Conservation (phyloP, 148 eudicot genomes). For the Pharnaceum exiguum region DNA sequence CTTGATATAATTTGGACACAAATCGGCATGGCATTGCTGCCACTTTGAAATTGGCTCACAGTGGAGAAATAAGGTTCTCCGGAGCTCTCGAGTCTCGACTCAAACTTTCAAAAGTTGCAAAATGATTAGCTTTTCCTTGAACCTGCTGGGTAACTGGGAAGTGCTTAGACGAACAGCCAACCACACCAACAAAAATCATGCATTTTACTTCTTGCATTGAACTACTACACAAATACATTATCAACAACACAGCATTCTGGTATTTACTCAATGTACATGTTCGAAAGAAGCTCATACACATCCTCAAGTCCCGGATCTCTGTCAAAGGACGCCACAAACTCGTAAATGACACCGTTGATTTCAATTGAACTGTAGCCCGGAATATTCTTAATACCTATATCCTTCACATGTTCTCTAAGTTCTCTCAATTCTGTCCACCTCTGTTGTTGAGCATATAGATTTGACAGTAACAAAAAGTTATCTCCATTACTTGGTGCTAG, state of each 20-base stretch:
- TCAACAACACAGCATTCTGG: conserved; percentile 5
- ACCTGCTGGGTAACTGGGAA: neutral
- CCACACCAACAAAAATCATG: neutral
- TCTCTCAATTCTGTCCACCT: conserved; percentile 30
- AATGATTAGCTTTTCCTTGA: neutral
- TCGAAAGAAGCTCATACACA: conserved; percentile 16
- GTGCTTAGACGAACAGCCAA: neutral
- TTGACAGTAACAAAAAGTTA: conserved; percentile 26
- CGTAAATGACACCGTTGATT: conserved; percentile 17
- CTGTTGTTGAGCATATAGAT: conserved; percentile 21
- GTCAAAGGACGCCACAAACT: conserved; percentile 28
- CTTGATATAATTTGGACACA: no score
- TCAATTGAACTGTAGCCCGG: conserved; percentile 36
- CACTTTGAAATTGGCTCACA: no score
- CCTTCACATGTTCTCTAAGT: conserved; percentile 22
- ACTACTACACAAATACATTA: conserved; percentile 9
- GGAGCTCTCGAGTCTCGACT: no score
- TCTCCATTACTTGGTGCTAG: conserved; percentile 34
- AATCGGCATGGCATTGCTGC: no score
- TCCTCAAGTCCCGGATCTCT: conserved; percentile 19
- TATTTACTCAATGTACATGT: conserved; percentile 14
- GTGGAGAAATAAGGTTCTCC: no score
- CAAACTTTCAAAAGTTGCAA: neutral
- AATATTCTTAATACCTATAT: conserved; percentile 20
- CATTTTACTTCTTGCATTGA: neutral